Percentiles rank a stretch among this genome's conserved stretches.
Conservation (phyloP, 257 asterid species). For the Solanum dulcamara region DNA sequence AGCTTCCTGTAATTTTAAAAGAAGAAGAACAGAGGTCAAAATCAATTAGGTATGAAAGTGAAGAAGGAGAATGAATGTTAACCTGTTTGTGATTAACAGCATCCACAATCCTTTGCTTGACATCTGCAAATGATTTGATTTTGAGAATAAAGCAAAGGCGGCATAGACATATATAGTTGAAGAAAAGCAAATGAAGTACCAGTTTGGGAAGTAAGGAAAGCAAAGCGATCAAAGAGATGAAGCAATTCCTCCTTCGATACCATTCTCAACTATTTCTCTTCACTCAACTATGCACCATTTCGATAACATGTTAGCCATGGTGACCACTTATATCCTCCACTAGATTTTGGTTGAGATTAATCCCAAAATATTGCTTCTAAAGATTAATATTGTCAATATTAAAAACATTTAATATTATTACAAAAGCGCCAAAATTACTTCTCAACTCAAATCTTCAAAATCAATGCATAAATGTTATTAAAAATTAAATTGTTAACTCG, state of each 20-base stretch:
- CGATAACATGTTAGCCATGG: not conserved
- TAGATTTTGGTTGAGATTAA: too few species aligned
- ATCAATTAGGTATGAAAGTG: not conserved
- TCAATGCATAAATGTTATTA: too few species aligned
- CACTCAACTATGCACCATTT: not conserved
- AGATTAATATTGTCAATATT: too few species aligned
- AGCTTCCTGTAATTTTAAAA: too few species aligned
- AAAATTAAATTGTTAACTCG: too few species aligned
- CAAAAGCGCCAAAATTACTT: too few species aligned
- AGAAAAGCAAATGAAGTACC: conserved; percentile 17
- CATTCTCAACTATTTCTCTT: conserved; percentile 11
- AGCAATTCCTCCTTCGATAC: conserved; percentile 60
- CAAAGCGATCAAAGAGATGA: conserved; percentile 60
- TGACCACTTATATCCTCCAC: too few species aligned
- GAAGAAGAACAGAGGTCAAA: too few species aligned
- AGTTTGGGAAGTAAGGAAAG: conserved; percentile 53
- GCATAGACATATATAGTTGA: not conserved
- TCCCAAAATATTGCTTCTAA: too few species aligned
- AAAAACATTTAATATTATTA: too few species aligned
- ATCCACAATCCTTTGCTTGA: conserved; percentile 67
- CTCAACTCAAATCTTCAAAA: too few species aligned
- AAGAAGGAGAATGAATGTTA: not conserved
- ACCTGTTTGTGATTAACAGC: conserved; percentile 82
- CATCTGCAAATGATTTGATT: conserved; percentile 28
- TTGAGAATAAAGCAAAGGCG: not conserved